Evolutionary conservation across 768 basidiomycete species (phyloP).

Genomic region (Hydnum rufescens): DNA sequence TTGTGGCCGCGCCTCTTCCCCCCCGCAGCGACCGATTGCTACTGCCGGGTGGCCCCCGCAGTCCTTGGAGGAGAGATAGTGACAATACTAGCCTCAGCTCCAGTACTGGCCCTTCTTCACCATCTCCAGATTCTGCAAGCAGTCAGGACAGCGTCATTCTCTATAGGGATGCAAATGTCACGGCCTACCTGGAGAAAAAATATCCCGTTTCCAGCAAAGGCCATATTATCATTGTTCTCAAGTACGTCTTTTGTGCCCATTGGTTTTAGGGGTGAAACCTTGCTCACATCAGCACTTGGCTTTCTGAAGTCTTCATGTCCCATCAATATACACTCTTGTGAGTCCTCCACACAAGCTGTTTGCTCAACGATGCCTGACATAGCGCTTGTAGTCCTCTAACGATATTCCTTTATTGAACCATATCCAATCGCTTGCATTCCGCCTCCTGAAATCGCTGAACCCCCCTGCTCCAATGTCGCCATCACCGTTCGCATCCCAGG

Average conservation of each 20-base stretch:
- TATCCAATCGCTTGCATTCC: conserved; percentile 36
- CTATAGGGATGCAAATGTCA: conserved; percentile 62
- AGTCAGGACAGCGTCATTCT: conserved; percentile 15
- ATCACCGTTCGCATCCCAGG: background rate
- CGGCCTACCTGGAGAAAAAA: conserved; percentile 46
- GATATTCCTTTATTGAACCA: conserved; percentile 54
- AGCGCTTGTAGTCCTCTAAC: conserved; percentile 35
- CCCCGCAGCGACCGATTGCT: background rate
- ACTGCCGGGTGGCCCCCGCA: background rate
- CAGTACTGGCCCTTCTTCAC: background rate
- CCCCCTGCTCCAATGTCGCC: conserved; percentile 12
- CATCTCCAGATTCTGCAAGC: no score
- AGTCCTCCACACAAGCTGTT: conserved; percentile 15
- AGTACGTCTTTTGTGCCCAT: conserved; percentile 26
- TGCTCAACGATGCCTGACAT: conserved; percentile 5
- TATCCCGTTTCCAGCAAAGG: conserved; percentile 55
- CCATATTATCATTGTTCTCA: conserved; percentile 56
- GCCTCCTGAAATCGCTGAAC: conserved; percentile 32
- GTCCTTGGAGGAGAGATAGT: background rate
- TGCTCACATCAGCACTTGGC: conserved; percentile 5
- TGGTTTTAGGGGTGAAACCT: background rate
- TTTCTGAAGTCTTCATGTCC: conserved; percentile 45
- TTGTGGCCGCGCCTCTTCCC: conserved; percentile 29
- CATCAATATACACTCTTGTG: conserved; percentile 55
- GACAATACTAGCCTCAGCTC: background rate